These are phyloP conservation scores for Fagus sylvatica DNA, from an alignment of 306 rosid species.

Conservation along the genomic window DNA sequence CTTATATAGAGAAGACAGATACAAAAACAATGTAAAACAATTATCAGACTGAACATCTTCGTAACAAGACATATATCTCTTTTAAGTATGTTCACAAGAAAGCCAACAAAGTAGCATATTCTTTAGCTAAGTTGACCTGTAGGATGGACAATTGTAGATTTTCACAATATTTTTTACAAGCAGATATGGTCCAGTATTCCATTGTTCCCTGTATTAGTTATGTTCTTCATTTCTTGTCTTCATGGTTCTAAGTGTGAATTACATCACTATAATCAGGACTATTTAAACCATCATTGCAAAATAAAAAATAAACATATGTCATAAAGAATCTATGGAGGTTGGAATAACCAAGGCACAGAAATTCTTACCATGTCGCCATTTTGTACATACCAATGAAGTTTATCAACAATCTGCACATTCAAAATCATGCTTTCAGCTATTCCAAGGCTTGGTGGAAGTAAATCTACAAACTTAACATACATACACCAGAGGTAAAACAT, in stretches of 20 bases:
- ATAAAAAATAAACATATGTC: not conserved
- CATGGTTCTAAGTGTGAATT: no score
- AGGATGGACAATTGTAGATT: not conserved
- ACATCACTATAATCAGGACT: not conserved
- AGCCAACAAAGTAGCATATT: not conserved
- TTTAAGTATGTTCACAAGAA: not conserved
- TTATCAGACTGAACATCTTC: not conserved
- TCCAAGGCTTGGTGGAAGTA: slow-evolving; percentile 22
- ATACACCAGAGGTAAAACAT: not conserved
- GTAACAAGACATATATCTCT: not conserved
- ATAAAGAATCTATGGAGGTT: not conserved
- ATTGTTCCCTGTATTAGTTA: no score
- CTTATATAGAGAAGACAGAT: not conserved
- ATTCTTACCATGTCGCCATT: slow-evolving; percentile 71
- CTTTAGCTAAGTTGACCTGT: not conserved
- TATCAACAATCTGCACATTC: slow-evolving; percentile 73
- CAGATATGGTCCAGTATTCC: not conserved
- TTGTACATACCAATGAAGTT: slow-evolving; percentile 70
- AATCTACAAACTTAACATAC: not conserved
- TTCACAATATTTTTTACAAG: not conserved
- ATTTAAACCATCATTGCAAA: not conserved
- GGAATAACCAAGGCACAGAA: not conserved
- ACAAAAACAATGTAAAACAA: not conserved
- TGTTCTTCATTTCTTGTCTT: no score
- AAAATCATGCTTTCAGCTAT: slow-evolving; percentile 30